Base-by-base conservation (phyloP, 257 asterid species). In the Pogostemon cablin region DNA sequence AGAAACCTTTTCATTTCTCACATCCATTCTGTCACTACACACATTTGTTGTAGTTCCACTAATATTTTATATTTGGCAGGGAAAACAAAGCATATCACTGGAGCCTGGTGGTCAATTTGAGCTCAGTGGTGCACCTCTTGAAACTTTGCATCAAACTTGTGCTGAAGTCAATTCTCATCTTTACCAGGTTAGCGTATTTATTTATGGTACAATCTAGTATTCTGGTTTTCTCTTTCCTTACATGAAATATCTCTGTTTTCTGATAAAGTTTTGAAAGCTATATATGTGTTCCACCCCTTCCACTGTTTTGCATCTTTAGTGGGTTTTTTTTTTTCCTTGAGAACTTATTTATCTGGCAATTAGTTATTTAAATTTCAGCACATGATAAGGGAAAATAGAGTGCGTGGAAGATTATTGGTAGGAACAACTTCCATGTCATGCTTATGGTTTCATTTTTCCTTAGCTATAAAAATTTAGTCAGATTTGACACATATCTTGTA, bases 51-150 rank as follows among this genome's bases (percentile, higher is more conserved):
- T 61, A 41, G 37, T 46, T 49, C 49, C 49, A 25, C 49, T 48
- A n/a, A 65, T 64, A 11, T 15, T 72, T 67, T 34, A 50, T 67
- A 6, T 38, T 71, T 75, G 69, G 57, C 84, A 93, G 99, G 95
- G 87, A 68, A 89, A 91, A 34, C 99, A 93, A 86, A 93, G 96
- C 79, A 91, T 93, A 80, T 93, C 99, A 6, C 69, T 93, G 80
- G 98, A 93, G 84, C 98, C 99, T 52, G 99, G 98, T 58, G 99
- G 98, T 69, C 99, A 93, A 62, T 91, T 93, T 80, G 99, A 93
- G 84, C 96, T 93, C 25, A 93, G 99, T 71, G 99, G 99, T 65
- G 99, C 99, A 50, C 99, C 99, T 67, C 81, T 93, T 78, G 96
- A 91, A 83, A 93, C 99, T 47, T 82, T 91, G 68, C 99, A 93